Evolutionary conservation across 2,329 filamentous ascomycete species (phyloP).

Genomic region (Colletotrichum cordylinicola): DNA sequence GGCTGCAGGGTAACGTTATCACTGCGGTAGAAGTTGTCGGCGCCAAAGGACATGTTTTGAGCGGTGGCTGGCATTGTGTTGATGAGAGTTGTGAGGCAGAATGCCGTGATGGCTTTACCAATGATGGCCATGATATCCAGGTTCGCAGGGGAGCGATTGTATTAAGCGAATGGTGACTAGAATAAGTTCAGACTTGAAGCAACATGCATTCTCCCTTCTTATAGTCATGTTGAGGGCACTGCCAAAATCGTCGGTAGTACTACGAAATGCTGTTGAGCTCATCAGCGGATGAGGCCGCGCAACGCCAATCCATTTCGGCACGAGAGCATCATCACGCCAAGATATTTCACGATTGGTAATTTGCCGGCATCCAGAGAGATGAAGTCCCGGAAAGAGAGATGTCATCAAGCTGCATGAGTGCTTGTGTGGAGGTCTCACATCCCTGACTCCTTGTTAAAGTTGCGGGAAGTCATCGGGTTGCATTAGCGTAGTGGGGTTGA

Average conservation of each 20-base stretch:
- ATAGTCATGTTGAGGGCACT: neutral
- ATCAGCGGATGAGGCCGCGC: neutral
- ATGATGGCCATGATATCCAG: neutral
- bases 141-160: neutral
- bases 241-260: neutral
- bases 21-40: slow-evolving; percentile 16
- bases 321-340: neutral
- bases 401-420: neutral
- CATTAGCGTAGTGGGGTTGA: neutral
- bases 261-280: neutral
- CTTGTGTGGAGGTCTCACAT: neutral
- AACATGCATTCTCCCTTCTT: neutral
- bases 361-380: neutral
- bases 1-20: neutral
- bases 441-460: neutral
- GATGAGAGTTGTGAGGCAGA: neutral
- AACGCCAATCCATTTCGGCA: neutral
- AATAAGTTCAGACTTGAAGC: neutral
- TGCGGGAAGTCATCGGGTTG: neutral
- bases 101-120: neutral
- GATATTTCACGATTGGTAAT: neutral
- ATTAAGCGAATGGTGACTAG: neutral
- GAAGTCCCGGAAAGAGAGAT: neutral
- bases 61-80: neutral
- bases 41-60: slow-evolving; percentile 7